Base-by-base conservation (phyloP, 768 basidiomycete genomes). In the Lactifluus rugatus region DNA sequence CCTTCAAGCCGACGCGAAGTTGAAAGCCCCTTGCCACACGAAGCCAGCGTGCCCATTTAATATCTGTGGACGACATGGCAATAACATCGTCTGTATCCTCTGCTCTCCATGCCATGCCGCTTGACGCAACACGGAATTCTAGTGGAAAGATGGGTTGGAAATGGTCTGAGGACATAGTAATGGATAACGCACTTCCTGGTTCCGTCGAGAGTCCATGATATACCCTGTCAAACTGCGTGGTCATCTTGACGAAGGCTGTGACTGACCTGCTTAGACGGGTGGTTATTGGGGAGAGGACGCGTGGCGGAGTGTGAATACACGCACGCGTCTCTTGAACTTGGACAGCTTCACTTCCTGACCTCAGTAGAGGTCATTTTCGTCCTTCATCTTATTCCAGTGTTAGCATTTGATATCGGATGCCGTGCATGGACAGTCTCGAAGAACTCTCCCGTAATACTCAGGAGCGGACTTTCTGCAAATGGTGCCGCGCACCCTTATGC, bases 91-190 rank as follows among this genome's bases (percentile, higher is more conserved):
- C 83, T 14, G 75, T 78, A 17, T 89, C 88, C 48, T 81, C 79
- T 44, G 82, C 87, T 62, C 86, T 97, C 96, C 96, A 98, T 5
- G 92, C 96, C 76, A 98, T 85, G 46, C 96, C 96, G 64, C 85
- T 89, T 48, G 78, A 68, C 11, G 93, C 93, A 65, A 99, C 78
- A 63, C 96, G 92, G 61, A 98, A 78, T 75, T 90, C 89, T 91
- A 57, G 57, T 59, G 50, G 34, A 46, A 60, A 28, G 34, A 50
- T 48, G 26, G 36, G 17, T 34, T 39, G 26, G 28, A 9, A 25
- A 9, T 28, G 37, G 36, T 19, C 36, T 11, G 41, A 7, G 13
- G 10, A 11, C 16, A 19, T 39, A 21, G 8, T 1, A 19, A 47
- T n/a, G 53, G 45, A 25, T 28, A 4, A 84, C 93, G 70, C 66